Evolutionary conservation across 148 eudicot genomes (phyloP).

Genomic region (Chenopodium formosanum): DNA sequence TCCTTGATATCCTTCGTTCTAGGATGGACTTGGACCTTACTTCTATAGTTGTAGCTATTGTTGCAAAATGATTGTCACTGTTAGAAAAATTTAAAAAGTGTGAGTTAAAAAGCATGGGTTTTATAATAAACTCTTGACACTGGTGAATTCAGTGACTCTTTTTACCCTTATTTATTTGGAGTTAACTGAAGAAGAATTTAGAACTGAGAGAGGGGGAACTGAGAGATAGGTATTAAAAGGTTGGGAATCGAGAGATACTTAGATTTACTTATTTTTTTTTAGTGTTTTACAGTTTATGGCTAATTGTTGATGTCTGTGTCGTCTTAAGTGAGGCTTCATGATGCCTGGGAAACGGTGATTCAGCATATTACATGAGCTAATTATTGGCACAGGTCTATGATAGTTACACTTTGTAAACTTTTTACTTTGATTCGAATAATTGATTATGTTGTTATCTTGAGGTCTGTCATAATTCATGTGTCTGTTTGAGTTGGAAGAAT

Average conservation of each 20-base stretch:
- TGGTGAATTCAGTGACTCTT: too few species aligned
- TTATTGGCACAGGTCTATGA: neutral
- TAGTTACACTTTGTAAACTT: neutral
- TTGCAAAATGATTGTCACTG: neutral
- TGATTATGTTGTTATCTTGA: neutral
- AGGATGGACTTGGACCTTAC: neutral
- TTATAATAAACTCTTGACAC: neutral
- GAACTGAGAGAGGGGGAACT: neutral
- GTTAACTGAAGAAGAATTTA: neutral
- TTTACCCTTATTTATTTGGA: neutral
- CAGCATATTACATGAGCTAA: neutral
- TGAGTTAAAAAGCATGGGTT: neutral
- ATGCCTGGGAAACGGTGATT: neutral
- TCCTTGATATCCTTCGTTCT: neutral
- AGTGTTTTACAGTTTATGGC: neutral
- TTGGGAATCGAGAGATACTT: neutral
- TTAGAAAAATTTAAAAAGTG: neutral
- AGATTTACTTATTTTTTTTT: neutral
- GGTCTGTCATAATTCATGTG: neutral
- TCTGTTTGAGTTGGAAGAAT: neutral
- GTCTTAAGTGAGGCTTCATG: neutral
- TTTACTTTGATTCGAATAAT: neutral
- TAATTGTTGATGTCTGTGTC: neutral
- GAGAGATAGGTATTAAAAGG: neutral
- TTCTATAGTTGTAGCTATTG: neutral